These are phyloP conservation scores for Cladosporium austrohemisphaericum DNA, from an alignment of 2,329 filamentous ascomycete genomes.

Conservation along the genomic window DNA sequence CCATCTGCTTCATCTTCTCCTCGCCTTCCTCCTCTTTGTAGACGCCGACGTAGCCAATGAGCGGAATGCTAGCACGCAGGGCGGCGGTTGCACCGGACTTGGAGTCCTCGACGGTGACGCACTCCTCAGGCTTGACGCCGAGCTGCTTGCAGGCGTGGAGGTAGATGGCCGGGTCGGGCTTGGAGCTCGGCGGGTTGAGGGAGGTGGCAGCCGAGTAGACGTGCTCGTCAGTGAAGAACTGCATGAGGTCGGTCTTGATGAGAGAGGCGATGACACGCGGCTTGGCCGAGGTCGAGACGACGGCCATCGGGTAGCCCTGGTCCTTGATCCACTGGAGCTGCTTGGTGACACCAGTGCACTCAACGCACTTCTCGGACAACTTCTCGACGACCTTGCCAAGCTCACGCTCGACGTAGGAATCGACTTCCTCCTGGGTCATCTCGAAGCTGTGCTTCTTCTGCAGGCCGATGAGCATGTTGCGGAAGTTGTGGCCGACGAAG, in stretches of 20 bases:
- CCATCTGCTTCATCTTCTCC: constrained; percentile 52
- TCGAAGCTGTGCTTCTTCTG: constrained; percentile 72
- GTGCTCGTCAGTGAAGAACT: constrained; percentile 71
- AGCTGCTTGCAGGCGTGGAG: constrained; percentile 70
- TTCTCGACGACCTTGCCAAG: constrained; percentile 81
- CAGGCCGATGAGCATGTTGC: constrained; percentile 78
- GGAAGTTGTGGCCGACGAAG: constrained; percentile 93
- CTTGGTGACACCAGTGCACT: constrained; percentile 55
- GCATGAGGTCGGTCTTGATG: constrained; percentile 72
- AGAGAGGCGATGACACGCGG: constrained; percentile 74
- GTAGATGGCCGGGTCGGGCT: constrained; percentile 89
- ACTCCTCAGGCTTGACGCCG: constrained; percentile 66
- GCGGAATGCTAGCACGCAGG: constrained; percentile 71
- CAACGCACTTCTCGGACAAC: constrained; percentile 46
- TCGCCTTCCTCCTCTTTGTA: constrained; percentile 66
- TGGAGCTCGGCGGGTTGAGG: constrained; percentile 74
- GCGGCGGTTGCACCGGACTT: constrained; percentile 78
- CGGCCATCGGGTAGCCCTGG: constrained; percentile 63
- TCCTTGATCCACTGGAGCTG: constrained; percentile 58
- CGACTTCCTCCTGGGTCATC: constrained; percentile 64
- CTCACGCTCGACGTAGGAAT: constrained; percentile 70
- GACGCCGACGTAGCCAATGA: constrained; percentile 80
- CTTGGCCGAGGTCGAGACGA: constrained; percentile 77
- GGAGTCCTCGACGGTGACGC: constrained; percentile 82
- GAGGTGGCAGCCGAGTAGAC: constrained; percentile 81